Base-by-base conservation (phyloP, 2,329 filamentous ascomycete species). In the Ambrosiella xylebori region DNA sequence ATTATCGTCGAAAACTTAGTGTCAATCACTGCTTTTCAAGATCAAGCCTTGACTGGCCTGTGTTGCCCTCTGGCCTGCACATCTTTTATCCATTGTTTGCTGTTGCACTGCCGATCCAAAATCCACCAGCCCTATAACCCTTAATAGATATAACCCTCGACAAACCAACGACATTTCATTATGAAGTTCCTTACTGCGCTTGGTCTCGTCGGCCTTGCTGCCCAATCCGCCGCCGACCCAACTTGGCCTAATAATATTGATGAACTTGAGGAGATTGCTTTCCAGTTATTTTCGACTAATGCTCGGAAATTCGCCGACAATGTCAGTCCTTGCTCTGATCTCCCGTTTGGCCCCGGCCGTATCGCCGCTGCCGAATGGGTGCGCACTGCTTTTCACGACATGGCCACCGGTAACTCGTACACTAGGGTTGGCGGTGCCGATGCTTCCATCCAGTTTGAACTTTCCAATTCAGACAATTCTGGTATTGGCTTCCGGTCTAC, bases 231-330 rank as follows among this genome's bases (percentile, higher is more conserved):
- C 54, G 61, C 77, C 27, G 74, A 76, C 62, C 76, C 76, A 38
- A 83, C 79, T 64, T 84, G 80, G 80, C 80, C 80, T 1, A 74
- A 77, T 1, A 64, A 71, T 11, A 73, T 73, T 15, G 80, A 84
- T 63, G 79, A 83, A 65, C 68, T 84, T 60, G 80, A 84, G 66
- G 80, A 82, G 66, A 76, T 82, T 62, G 78, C 83, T 71, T 80
- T 75, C 64, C 76, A 82, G 63, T 75, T 77, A 56, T 69, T 71
- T 39, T 78, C 77, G 2, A 77, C 79, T 64, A 70, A 73, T 51
- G 71, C 74, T 38, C 73, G 78, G 61, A 73, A 76, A 45, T 81
- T 84, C 65, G 74, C 77, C 51, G 73, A 74, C 56, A 73, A 73
- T 12, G 75, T 84, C 58, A 77, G 72, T 39, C 80, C 79, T 5